Conservation (phyloP, 129 eudicot species). For the Solidago caesia region DNA sequence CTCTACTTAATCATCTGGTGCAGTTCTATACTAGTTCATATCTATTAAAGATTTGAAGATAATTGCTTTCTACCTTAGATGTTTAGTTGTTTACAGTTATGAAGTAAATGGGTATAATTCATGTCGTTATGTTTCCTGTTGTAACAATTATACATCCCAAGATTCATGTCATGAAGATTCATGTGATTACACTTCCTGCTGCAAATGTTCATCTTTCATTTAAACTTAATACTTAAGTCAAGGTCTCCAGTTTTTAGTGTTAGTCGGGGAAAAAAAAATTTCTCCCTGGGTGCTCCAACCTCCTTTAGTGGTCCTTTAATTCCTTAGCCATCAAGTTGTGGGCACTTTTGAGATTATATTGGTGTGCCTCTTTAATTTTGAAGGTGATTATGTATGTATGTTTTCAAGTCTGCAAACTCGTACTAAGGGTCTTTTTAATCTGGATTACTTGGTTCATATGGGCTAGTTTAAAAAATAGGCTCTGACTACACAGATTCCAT, state of each 20-base stretch:
- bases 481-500: neutral
- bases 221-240: neutral
- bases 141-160: neutral
- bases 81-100: neutral
- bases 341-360: neutral
- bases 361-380: neutral
- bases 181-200: neutral
- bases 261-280: neutral
- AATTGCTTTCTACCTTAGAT: slow-evolving; percentile 8
- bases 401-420: neutral
- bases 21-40: slow-evolving; percentile 16
- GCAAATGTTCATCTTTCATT: neutral
- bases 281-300: neutral
- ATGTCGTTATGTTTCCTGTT: neutral
- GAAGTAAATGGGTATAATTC: neutral
- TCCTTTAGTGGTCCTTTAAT: neutral
- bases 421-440: neutral
- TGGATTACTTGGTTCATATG: slow-evolving; percentile 1
- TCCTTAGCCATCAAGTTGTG: neutral
- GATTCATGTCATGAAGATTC: neutral
- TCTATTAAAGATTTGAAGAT: slow-evolving; percentile 17
- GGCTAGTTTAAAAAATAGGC: neutral
- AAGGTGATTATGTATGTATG: neutral
- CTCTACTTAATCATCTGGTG: slow-evolving; percentile 11
- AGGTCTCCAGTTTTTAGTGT: neutral